Percentiles rank a stretch among this genome's conserved stretches.
phyloP scores from a whole-genome alignment of 441 rosid species.

The Erodium trifolium region DNA sequence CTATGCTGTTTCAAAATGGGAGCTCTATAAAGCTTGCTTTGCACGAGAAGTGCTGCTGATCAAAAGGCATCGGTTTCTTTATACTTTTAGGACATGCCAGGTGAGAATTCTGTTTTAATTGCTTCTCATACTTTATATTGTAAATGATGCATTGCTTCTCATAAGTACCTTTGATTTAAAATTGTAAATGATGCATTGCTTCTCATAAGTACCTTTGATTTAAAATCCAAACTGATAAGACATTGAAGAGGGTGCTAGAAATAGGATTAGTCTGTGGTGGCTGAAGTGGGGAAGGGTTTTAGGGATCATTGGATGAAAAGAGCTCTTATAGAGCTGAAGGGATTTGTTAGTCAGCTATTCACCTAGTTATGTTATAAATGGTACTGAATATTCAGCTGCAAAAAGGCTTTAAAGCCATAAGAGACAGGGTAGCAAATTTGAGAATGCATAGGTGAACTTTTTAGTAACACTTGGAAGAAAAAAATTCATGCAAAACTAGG shows the following conservation, averaged over 20 bases:
- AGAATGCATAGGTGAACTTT: not conserved
- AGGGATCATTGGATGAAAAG: not conserved
- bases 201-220: not conserved
- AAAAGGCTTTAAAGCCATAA: not conserved
- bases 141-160: not conserved
- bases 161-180: not conserved
- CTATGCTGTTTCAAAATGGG: conserved; percentile 67
- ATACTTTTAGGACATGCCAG: conserved; percentile 77
- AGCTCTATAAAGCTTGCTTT: conserved; percentile 59
- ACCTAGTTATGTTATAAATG: not conserved
- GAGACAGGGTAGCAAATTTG: not conserved
- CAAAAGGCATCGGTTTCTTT: conserved; percentile 64
- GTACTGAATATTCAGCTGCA: not conserved
- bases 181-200: not conserved
- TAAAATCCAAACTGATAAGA: not conserved
- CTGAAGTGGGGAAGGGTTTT: not conserved
- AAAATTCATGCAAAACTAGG: not conserved
- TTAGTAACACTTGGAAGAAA: not conserved
- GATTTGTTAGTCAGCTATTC: not conserved
- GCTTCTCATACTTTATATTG: not conserved
- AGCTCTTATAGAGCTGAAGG: not conserved
- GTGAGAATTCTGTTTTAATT: conserved; percentile 27
- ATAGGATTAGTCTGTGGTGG: not conserved
- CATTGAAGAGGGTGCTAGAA: not conserved
- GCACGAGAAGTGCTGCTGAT: conserved; percentile 61